Conservation (phyloP, 805 yeast species). For the Monosporozyma yasuniensis region DNA sequence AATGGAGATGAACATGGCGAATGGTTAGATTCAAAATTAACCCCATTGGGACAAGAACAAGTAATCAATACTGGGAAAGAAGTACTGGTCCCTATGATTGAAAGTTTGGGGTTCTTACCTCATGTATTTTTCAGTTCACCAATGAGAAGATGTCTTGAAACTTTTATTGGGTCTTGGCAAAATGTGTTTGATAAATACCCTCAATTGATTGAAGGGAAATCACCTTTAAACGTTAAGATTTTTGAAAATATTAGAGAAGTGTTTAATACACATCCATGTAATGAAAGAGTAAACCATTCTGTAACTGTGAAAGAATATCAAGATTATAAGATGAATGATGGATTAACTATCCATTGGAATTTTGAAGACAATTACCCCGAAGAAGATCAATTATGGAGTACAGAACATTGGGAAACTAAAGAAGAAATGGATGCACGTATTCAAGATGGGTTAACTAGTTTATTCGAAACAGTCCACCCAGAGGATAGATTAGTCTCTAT, state of each 20-base stretch:
- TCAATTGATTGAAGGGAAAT: neutral
- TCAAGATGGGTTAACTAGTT: conserved; percentile 29
- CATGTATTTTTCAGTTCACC: conserved; percentile 50
- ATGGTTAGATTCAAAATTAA: conserved; percentile 47
- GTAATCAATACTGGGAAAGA: conserved; percentile 38
- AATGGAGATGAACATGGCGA: conserved; percentile 46
- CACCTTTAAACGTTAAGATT: conserved; percentile 15
- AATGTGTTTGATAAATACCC: conserved; percentile 32
- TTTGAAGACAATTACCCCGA: conserved; percentile 41
- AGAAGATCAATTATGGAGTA: conserved; percentile 39
- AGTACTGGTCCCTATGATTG: conserved; percentile 15
- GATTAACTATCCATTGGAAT: conserved; percentile 35
- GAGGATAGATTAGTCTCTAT: conserved; percentile 34
- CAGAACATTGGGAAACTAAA: conserved; percentile 40
- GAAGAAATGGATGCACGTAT: conserved; percentile 41
- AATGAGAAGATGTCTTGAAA: conserved; percentile 53
- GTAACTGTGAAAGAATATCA: conserved; percentile 14
- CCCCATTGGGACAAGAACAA: conserved; percentile 47
- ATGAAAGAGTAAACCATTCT: conserved; percentile 36
- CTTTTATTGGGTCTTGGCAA: conserved; percentile 43
- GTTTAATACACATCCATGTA: conserved; percentile 52
- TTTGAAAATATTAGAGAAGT: conserved; percentile 50
- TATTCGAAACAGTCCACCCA: conserved; percentile 32
- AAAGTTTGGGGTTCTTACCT: conserved; percentile 43
- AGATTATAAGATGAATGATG: conserved; percentile 8